Conservation (phyloP, 2,329 filamentous ascomycete genomes). For the Polychaeton citri region DNA sequence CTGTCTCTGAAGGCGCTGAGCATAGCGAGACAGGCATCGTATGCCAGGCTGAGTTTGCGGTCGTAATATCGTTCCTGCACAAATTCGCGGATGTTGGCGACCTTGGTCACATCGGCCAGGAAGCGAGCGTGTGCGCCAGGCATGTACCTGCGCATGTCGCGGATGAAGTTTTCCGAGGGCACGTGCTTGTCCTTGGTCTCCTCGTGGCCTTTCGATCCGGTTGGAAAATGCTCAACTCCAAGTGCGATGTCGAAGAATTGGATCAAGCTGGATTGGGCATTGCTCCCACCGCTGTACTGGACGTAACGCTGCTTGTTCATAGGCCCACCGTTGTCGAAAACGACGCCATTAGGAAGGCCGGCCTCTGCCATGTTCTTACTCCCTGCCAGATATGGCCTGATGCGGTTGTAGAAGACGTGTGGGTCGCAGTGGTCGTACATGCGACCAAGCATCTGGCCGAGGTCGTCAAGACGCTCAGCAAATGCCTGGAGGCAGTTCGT, state of each 20-base stretch:
- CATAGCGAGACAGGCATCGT: slow-evolving; percentile 47
- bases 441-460: slow-evolving; percentile 62
- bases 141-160: slow-evolving; percentile 97
- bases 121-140: slow-evolving; percentile 84
- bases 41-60: slow-evolving; percentile 50
- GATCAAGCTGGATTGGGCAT: slow-evolving; percentile 91
- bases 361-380: slow-evolving; percentile 97
- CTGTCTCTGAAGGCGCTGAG: slow-evolving; percentile 72
- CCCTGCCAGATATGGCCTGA: slow-evolving; percentile 88
- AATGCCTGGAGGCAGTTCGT: slow-evolving; percentile 65
- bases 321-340: slow-evolving; percentile 59
- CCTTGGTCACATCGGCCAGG: slow-evolving; percentile 60
- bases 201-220: slow-evolving; percentile 50
- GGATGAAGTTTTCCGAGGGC: slow-evolving; percentile 73
- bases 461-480: slow-evolving; percentile 76
- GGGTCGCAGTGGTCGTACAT: slow-evolving; percentile 97
- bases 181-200: slow-evolving; percentile 30
- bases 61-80: slow-evolving; percentile 53
- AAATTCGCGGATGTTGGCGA: slow-evolving; percentile 79
- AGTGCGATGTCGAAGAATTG: slow-evolving; percentile 94
- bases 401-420: slow-evolving; percentile 86
- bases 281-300: slow-evolving; percentile 86
- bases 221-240: slow-evolving; percentile 79
- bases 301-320: slow-evolving; percentile 46
- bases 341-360: slow-evolving; percentile 71